These are phyloP conservation scores for Ogataea zsoltii DNA, from an alignment of 805 yeast genomes.

Conservation along the genomic window DNA sequence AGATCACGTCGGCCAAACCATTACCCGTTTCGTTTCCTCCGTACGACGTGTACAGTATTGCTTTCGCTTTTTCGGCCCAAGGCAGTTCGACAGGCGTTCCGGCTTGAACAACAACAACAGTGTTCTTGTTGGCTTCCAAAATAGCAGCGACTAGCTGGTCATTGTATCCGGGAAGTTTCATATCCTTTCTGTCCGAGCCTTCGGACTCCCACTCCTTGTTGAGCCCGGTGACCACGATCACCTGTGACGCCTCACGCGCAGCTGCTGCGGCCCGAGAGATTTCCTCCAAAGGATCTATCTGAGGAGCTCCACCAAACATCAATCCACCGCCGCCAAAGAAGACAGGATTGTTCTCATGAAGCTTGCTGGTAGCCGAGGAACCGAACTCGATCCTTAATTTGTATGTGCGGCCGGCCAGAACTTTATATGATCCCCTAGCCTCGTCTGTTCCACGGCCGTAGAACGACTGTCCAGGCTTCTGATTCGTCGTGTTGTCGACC, in stretches of 20 bases:
- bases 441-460: conserved; percentile 58
- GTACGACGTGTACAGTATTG: conserved; percentile 38
- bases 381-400: conserved; percentile 52
- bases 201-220: conserved; percentile 44
- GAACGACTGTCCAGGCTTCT: conserved; percentile 49
- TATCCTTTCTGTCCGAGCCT: conserved; percentile 39
- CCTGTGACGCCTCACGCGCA: conserved; percentile 38
- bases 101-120: conserved; percentile 40
- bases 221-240: conserved; percentile 38
- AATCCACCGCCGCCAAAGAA: conserved; percentile 24
- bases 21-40: conserved; percentile 45
- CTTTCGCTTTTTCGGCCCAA: conserved; percentile 38
- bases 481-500: conserved; percentile 57
- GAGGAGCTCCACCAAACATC: conserved; percentile 19
- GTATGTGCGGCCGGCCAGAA: conserved; percentile 48
- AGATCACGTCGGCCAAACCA: conserved; percentile 44
- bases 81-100: conserved; percentile 44
- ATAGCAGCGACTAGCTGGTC: conserved; percentile 36
- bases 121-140: conserved; percentile 35
- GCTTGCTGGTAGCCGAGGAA: conserved; percentile 40
- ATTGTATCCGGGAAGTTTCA: conserved; percentile 39
- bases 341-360: conserved; percentile 7
- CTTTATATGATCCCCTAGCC: conserved; percentile 38
- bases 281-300: conserved; percentile 12
- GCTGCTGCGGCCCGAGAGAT: conserved; percentile 33